Conservation (phyloP, 2,329 filamentous ascomycete genomes). For the Arachnomyces sp. region DNA sequence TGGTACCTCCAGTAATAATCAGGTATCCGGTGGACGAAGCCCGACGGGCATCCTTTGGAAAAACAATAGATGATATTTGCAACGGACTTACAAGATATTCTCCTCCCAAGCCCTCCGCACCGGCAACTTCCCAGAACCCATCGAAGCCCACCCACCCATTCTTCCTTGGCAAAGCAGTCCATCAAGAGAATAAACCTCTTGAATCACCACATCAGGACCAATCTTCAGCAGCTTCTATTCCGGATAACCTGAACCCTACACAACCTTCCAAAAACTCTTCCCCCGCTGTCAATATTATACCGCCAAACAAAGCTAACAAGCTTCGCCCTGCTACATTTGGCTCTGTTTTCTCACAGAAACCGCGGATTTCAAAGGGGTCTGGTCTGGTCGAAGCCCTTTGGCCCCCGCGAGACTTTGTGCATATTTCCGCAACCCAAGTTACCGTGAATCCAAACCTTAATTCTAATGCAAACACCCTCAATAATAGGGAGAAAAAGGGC, state of each 20-base stretch:
- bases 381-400: slow-evolving; percentile 30
- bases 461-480: too few relatives aligned
- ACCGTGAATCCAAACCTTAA: too few relatives aligned
- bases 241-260: too few relatives aligned
- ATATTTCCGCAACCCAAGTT: slow-evolving; percentile 29
- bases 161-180: slow-evolving; percentile 52
- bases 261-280: too few relatives aligned
- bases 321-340: too few relatives aligned
- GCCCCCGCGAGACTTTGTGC: slow-evolving; percentile 30
- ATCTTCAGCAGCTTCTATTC: too few relatives aligned
- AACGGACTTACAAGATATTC: slow-evolving; percentile 26
- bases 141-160: slow-evolving; percentile 59
- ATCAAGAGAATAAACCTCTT: slow-evolving; percentile 7
- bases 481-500: slow-evolving; percentile 27
- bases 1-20: slow-evolving; percentile 41
- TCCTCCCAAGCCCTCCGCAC: slow-evolving; percentile 14
- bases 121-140: slow-evolving; percentile 20
- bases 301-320: too few relatives aligned
- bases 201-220: too few relatives aligned
- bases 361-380: slow-evolving; percentile 20
- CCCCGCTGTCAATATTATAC: too few relatives aligned
- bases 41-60: slow-evolving; percentile 45
- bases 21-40: slow-evolving; percentile 50
- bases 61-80: slow-evolving; percentile 59
- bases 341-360: slow-evolving; percentile 13